Conservation (phyloP, 495 filamentous ascomycete species). For the Zalerion maritima region DNA sequence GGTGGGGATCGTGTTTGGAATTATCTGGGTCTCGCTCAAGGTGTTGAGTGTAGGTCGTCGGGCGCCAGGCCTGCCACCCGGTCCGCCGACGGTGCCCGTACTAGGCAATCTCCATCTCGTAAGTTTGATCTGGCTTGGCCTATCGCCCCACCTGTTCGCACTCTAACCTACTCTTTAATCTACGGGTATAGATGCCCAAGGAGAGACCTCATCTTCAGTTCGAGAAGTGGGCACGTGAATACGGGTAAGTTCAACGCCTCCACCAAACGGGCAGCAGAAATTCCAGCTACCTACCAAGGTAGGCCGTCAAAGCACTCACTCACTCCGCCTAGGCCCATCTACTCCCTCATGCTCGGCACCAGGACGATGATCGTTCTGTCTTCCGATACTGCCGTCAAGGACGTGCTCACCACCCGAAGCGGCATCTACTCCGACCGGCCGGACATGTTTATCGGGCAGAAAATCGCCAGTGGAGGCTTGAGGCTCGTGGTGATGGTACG, state of each 20-base stretch:
- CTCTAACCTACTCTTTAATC: too few species aligned
- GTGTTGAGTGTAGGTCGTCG: too few species aligned
- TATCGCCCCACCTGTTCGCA: too few species aligned
- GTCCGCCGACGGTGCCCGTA: conserved; percentile 20
- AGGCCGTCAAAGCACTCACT: too few species aligned
- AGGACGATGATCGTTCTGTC: conserved; percentile 3
- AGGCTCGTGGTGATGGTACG: conserved; percentile 1
- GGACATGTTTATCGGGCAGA: conserved; percentile 7
- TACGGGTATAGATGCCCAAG: conserved; percentile 13
- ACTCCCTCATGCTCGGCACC: conserved; percentile 5
- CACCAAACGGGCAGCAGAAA: too few species aligned
- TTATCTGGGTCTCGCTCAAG: too few species aligned
- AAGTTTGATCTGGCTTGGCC: too few species aligned
- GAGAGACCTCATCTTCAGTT: conserved; percentile 22
- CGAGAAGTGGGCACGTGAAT: conserved; percentile 23
- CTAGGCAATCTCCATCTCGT: conserved; percentile 23
- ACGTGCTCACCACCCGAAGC: conserved; percentile 6
- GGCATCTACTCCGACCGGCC: conserved; percentile 5
- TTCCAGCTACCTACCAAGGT: too few species aligned
- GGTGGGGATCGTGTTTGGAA: too few species aligned
- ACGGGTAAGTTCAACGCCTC: too few species aligned
- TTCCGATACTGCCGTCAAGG: conserved; percentile 5
- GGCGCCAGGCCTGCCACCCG: too few species aligned
- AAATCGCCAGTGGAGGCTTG: conserved; percentile 2
- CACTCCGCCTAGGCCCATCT: too few species aligned